These are phyloP conservation scores for Tylopilus sp. DNA, from an alignment of 768 basidiomycete genomes.

Conservation along the genomic window DNA sequence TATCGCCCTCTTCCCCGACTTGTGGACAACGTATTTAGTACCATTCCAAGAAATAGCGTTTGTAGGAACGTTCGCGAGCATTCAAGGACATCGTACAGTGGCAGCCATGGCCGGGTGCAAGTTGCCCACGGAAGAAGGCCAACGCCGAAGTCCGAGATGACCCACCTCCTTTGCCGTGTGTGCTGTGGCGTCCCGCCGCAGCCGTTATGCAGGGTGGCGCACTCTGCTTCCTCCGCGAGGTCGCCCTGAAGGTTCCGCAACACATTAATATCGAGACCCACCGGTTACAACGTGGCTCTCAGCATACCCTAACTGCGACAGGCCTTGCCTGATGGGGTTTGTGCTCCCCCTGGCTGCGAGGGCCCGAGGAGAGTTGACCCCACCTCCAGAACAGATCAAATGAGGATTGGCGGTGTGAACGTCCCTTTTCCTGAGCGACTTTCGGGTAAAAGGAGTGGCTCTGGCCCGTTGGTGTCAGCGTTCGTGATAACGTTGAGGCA, in stretches of 20 bases:
- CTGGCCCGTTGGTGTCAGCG: conserved; percentile 4
- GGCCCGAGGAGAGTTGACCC: conserved; percentile 26
- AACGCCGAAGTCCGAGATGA: background rate
- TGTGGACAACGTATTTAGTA: too few species aligned
- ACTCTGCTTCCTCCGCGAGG: conserved; percentile 1
- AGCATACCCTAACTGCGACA: conserved; percentile 9
- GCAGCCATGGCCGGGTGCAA: background rate
- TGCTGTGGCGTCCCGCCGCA: background rate
- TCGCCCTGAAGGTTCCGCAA: background rate
- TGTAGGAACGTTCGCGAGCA: background rate
- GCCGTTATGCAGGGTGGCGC: background rate
- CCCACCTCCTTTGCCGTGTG: background rate
- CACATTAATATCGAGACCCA: background rate
- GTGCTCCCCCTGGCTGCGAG: background rate
- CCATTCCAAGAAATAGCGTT: background rate
- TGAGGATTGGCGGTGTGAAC: conserved; percentile 30
- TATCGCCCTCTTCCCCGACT: background rate
- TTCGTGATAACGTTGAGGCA: background rate
- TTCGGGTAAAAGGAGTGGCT: conserved; percentile 35
- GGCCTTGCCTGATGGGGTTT: background rate
- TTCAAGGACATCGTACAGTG: background rate
- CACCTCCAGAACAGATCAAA: conserved; percentile 39
- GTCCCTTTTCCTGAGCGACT: conserved; percentile 39
- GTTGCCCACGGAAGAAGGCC: background rate
- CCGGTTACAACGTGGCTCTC: background rate